These are phyloP conservation scores for Zopfia rhizophila DNA, from an alignment of 2,329 filamentous ascomycete species.

Conservation along the genomic window DNA sequence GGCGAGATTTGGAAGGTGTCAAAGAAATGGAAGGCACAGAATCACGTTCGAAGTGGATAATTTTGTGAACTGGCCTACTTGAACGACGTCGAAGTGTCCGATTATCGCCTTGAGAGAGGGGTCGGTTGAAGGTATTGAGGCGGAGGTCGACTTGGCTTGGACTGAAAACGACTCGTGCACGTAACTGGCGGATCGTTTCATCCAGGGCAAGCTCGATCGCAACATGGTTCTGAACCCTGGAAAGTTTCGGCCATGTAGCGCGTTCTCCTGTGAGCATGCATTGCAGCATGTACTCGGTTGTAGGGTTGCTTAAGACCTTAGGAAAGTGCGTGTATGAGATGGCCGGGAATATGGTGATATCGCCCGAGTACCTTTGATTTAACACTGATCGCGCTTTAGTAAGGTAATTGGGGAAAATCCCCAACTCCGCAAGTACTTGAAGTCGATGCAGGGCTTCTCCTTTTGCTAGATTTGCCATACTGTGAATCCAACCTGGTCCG, in stretches of 20 bases:
- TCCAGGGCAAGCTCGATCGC: slow-evolving; percentile 89
- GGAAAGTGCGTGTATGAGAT: slow-evolving; percentile 79
- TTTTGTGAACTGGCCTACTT: slow-evolving; percentile 32
- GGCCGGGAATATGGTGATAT: slow-evolving; percentile 92
- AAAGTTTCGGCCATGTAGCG: slow-evolving; percentile 91
- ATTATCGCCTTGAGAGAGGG: slow-evolving; percentile 39
- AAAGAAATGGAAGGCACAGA: slow-evolving; percentile 33
- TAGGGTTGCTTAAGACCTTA: slow-evolving; percentile 83
- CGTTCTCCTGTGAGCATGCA: slow-evolving; percentile 81
- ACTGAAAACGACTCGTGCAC: slow-evolving; percentile 75
- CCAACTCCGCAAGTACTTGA: slow-evolving; percentile 81
- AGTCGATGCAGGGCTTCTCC: slow-evolving; percentile 84
- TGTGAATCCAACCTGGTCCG: slow-evolving; percentile 70
- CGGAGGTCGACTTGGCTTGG: slow-evolving; percentile 65
- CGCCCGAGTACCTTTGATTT: slow-evolving; percentile 90
- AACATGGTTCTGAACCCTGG: slow-evolving; percentile 84
- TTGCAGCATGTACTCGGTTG: slow-evolving; percentile 83
- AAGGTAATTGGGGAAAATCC: slow-evolving; percentile 80
- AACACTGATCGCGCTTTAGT: slow-evolving; percentile 84
- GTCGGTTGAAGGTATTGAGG: slow-evolving; percentile 35
- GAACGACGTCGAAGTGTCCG: slow-evolving; percentile 21
- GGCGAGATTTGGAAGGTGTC: slow-evolving; percentile 27
- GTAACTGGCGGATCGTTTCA: slow-evolving; percentile 74
- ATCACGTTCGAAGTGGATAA: slow-evolving; percentile 29
- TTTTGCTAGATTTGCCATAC: slow-evolving; percentile 77